These are phyloP conservation scores for Cydonia oblonga DNA, from an alignment of 331 rosid species.

Conservation along the genomic window DNA sequence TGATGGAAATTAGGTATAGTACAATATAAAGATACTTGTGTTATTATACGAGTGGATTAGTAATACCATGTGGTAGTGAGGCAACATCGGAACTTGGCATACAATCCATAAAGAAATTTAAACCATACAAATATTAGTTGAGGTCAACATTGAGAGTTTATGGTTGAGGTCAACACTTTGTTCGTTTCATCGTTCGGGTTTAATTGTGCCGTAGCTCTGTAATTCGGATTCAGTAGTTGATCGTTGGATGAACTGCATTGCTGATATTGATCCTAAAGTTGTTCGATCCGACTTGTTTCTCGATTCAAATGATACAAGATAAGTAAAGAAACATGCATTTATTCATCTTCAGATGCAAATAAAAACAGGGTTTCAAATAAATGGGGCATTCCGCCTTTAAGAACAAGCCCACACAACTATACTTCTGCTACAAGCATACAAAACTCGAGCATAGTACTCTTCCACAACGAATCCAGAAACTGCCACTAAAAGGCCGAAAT, in stretches of 20 bases:
- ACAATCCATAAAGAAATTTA: neutral
- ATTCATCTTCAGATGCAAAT: neutral
- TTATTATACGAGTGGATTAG: neutral
- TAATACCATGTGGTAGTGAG: too few species aligned
- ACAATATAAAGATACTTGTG: neutral
- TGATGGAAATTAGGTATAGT: neutral
- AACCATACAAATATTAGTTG: neutral
- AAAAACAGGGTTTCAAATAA: neutral
- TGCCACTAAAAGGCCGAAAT: neutral
- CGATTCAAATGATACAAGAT: too few species aligned
- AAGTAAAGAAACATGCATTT: neutral
- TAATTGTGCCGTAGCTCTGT: neutral
- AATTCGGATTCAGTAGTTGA: too few species aligned
- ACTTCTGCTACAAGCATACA: neutral
- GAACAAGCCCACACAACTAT: neutral
- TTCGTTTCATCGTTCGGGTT: neutral
- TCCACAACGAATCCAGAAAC: neutral
- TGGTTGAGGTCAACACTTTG: neutral
- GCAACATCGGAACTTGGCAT: too few species aligned
- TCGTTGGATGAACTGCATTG: too few species aligned
- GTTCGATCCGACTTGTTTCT: too few species aligned
- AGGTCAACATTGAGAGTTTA: too few species aligned
- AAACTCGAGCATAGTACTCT: neutral
- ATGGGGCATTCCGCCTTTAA: neutral
- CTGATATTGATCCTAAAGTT: too few species aligned